phyloP scores from a whole-genome alignment of 2,329 filamentous ascomycete species.

The Cephalotrichum gorgonifer region DNA sequence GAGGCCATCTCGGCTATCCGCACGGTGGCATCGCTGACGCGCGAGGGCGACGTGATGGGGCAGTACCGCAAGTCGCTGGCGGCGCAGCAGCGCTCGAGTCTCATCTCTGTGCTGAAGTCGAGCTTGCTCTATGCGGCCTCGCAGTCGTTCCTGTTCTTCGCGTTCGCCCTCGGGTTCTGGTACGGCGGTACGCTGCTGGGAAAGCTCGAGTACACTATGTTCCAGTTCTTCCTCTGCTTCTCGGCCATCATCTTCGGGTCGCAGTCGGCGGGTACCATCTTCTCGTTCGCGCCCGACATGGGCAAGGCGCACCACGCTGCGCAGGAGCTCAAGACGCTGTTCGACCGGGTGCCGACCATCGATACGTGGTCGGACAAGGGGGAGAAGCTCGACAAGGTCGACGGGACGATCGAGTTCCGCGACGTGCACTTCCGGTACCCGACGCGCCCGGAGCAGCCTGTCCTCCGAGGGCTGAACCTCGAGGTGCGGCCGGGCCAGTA shows the following conservation, averaged over 20 bases:
- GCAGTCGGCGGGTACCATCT: constrained; percentile 82
- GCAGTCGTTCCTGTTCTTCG: constrained; percentile 75
- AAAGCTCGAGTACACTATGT: constrained; percentile 59
- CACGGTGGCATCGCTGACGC: constrained; percentile 82
- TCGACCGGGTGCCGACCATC: constrained; percentile 72
- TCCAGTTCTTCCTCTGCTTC: constrained; percentile 91
- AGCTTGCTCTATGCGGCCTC: constrained; percentile 73
- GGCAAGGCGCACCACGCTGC: constrained; percentile 84
- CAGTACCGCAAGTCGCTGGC: constrained; percentile 61
- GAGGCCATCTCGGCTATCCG: constrained; percentile 91
- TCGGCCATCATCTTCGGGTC: constrained; percentile 81
- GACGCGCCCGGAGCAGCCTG: constrained; percentile 81
- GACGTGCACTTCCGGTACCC: constrained; percentile 94
- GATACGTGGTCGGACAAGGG: constrained; percentile 72
- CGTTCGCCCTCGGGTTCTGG: constrained; percentile 85
- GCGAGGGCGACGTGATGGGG: constrained; percentile 68
- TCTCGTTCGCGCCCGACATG: constrained; percentile 86
- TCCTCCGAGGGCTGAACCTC: constrained; percentile 74
- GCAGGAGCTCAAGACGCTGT: constrained; percentile 67
- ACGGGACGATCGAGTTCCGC: constrained; percentile 79
- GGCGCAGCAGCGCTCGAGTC: constrained; percentile 53
- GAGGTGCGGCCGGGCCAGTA: constrained; percentile 69
- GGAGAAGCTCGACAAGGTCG: constrained; percentile 47
- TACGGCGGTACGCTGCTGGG: constrained; percentile 74
- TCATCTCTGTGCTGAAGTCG: constrained; percentile 66